Evolutionary conservation across 176 grass and related monocot species (phyloP).

Genomic region (Poa annua): DNA sequence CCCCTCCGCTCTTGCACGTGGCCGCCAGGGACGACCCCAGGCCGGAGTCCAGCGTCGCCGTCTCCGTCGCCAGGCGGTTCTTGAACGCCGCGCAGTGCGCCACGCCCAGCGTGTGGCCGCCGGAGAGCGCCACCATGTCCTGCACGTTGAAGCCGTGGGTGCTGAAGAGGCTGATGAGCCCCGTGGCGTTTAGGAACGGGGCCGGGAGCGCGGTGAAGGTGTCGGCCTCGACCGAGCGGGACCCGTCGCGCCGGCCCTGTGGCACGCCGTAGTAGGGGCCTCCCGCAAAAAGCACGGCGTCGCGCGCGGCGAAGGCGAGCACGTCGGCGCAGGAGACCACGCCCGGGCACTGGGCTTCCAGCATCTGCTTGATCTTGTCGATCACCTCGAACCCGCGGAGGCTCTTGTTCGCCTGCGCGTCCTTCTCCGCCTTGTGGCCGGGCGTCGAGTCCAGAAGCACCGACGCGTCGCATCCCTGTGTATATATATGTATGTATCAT

Average conservation of each 20-base stretch:
- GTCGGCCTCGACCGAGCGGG: slow-evolving; percentile 58
- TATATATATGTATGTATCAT: background rate
- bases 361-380: slow-evolving; percentile 64
- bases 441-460: slow-evolving; percentile 73
- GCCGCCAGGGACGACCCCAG: slow-evolving; percentile 37
- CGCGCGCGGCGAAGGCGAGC: slow-evolving; percentile 71
- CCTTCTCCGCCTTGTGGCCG: slow-evolving; percentile 77
- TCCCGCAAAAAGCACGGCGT: slow-evolving; percentile 63
- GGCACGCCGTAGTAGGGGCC: slow-evolving; percentile 77
- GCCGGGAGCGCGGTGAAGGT: slow-evolving; percentile 63
- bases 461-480: slow-evolving; percentile 93
- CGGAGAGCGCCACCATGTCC: slow-evolving; percentile 76
- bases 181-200: slow-evolving; percentile 49
- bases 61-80: slow-evolving; percentile 37
- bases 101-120: slow-evolving; percentile 78
- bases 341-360: slow-evolving; percentile 77
- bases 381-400: slow-evolving; percentile 85
- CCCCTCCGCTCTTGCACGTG: slow-evolving; percentile 57
- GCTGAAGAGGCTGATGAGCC: slow-evolving; percentile 55
- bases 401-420: slow-evolving; percentile 72
- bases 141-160: slow-evolving; percentile 52
- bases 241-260: slow-evolving; percentile 69
- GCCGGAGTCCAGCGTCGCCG: slow-evolving; percentile 52
- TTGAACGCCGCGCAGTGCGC: slow-evolving; percentile 70
- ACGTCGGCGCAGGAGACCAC: slow-evolving; percentile 83